A percentile compares a stretch with the other conserved stretches of the same genome.
These are phyloP conservation scores for Xylariaceae sp. DNA, from an alignment of 2,329 filamentous ascomycete species.

Conservation along the genomic window DNA sequence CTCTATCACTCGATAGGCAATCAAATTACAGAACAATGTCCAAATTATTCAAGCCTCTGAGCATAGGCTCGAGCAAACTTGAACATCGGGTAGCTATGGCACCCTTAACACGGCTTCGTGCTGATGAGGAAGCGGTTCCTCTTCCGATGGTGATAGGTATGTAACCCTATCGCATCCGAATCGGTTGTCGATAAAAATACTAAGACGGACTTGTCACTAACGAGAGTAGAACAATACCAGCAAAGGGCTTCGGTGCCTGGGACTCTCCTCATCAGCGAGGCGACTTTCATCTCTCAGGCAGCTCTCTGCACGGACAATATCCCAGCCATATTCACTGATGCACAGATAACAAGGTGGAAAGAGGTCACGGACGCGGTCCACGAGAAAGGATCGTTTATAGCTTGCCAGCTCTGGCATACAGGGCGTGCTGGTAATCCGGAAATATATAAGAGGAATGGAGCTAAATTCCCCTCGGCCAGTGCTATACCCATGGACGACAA, in stretches of 20 bases:
- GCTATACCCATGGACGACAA: slow-evolving; percentile 46
- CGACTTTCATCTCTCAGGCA: slow-evolving; percentile 48
- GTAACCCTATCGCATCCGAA: neutral
- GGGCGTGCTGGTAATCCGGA: slow-evolving; percentile 49
- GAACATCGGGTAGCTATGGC: slow-evolving; percentile 47
- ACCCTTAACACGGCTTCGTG: slow-evolving; percentile 45
- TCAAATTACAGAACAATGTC: slow-evolving; percentile 11
- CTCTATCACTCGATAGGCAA: no score
- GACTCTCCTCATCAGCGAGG: slow-evolving; percentile 56
- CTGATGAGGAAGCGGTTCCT: slow-evolving; percentile 45
- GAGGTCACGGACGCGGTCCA: slow-evolving; percentile 62
- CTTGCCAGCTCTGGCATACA: slow-evolving; percentile 62
- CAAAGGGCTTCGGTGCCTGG: slow-evolving; percentile 35
- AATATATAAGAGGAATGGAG: slow-evolving; percentile 40
- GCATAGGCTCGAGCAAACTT: slow-evolving; percentile 40
- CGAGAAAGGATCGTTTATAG: slow-evolving; percentile 59
- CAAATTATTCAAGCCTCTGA: slow-evolving; percentile 40
- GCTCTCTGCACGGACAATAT: slow-evolving; percentile 46
- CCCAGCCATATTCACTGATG: slow-evolving; percentile 56
- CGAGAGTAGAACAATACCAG: slow-evolving; percentile 27
- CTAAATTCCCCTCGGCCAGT: slow-evolving; percentile 45
- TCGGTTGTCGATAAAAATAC: no score
- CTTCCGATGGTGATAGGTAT: slow-evolving; percentile 36
- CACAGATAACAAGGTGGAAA: slow-evolving; percentile 61
- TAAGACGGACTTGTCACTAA: slow-evolving; percentile 3